Evolutionary conservation across 129 eudicot genomes (phyloP), one percentile per base, ranked within the genome.

Genomic region (Helianthus tuberosus): DNA sequence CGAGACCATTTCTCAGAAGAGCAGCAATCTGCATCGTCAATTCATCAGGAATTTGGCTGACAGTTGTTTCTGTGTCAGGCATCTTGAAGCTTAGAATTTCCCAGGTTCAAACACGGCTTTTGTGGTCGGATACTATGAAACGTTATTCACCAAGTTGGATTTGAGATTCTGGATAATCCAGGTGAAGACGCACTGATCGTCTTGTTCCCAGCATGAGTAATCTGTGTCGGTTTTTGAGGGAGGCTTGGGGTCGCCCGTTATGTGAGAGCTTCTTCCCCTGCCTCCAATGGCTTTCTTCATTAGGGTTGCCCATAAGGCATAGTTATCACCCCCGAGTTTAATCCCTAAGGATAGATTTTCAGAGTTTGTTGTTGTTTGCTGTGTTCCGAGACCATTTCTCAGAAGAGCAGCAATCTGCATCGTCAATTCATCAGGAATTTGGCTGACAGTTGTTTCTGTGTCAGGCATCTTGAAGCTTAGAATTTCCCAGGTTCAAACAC

Each of bases 251-350:
- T 15, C 58, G 16, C 58, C 58, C n/a, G 25, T 52, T 5, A 15
- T n/a, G 23, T 52, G 58, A 52, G 58, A 52, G n/a, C 58, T 9
- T n/a, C 58, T 52, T 23, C 58, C 23, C 58, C 58, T 52, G 4
- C 58, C 58, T 8, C 58, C 58, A 52, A 52, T 15, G 4, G 58
- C 58, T 52, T 52, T 52, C 58, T 52, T 52, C 58, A 52, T 52
- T 1, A 52, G 25, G 2, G 57, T 51, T n/a, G 57, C 57, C 57
- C 23, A 51, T n/a, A n/a, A n/a, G n/a, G n/a, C n/a, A n/a, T n/a
- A n/a, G n/a, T n/a, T n/a, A n/a, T n/a, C n/a, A n/a, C n/a, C n/a
- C n/a, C n/a, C n/a, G n/a, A n/a, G n/a, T n/a, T n/a, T n/a, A n/a
- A n/a, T n/a, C n/a, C n/a, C n/a, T n/a, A n/a, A n/a, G n/a, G n/a